A percentile compares a stretch with the other conserved stretches of the same genome.
Conservation (phyloP, 805 yeast species). For the Lachancea sp. region DNA sequence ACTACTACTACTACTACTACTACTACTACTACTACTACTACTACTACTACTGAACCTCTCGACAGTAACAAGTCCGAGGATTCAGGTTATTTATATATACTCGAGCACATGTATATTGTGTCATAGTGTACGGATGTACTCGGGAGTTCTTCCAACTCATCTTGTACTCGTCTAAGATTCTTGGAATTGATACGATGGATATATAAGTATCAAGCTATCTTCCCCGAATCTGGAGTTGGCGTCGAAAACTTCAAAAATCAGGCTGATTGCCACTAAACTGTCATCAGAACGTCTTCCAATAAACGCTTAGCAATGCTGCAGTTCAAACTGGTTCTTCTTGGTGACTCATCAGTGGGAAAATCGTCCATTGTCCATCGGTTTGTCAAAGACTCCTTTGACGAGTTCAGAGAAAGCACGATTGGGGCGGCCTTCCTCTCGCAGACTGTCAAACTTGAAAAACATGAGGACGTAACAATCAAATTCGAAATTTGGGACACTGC, state of each 20-base stretch:
- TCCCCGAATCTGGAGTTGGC: background rate
- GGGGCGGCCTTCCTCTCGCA: constrained; percentile 98
- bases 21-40: no score
- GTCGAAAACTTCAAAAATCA: background rate
- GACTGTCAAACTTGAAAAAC: constrained; percentile 40
- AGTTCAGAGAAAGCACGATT: constrained; percentile 80
- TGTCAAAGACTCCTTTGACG: constrained; percentile 66
- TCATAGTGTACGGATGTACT: no score
- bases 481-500: constrained; percentile 93
- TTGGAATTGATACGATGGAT: no score
- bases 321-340: constrained; percentile 66
- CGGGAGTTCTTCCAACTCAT: no score
- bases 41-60: no score
- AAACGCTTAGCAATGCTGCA: constrained; percentile 31
- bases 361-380: constrained; percentile 77
- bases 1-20: no score
- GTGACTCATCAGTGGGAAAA: constrained; percentile 82
- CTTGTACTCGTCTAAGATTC: no score
- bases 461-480: constrained; percentile 34
- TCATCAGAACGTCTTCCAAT: background rate
- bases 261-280: background rate
- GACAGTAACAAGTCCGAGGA: no score
- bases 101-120: no score
- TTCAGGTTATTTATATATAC: no score
- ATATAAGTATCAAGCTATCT: background rate